Evolutionary conservation across 2,329 filamentous ascomycete species (phyloP).

Genomic region (Cladosporium austrohemisphaericum): DNA sequence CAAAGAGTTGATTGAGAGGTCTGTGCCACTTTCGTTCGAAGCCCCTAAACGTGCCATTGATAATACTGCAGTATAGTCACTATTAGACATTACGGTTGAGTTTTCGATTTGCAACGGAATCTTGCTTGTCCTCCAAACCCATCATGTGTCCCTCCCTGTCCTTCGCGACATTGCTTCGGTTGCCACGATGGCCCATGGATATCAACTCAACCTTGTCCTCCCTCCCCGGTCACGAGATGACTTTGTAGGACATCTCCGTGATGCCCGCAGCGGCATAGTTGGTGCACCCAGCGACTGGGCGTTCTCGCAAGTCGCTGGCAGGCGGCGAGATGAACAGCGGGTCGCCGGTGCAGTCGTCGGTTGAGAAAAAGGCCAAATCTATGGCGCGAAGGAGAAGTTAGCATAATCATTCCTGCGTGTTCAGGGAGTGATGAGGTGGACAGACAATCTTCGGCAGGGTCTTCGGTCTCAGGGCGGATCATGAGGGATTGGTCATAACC

Average conservation of each 20-base stretch:
- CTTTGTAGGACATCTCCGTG: constrained; percentile 4
- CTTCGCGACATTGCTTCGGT: too few relatives aligned
- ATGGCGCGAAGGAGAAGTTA: background rate
- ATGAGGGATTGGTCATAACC: constrained; percentile 9
- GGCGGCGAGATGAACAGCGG: constrained; percentile 6
- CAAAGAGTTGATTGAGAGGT: too few relatives aligned
- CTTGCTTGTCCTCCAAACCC: too few relatives aligned
- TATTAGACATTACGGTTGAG: too few relatives aligned
- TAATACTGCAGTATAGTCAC: too few relatives aligned
- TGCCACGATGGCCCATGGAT: too few relatives aligned
- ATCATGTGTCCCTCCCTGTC: too few relatives aligned
- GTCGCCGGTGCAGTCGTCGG: constrained; percentile 4
- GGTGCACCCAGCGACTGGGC: constrained; percentile 9
- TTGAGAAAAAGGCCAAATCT: constrained; percentile 3
- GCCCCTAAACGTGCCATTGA: too few relatives aligned
- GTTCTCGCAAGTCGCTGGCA: constrained; percentile 2
- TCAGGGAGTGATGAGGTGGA: background rate
- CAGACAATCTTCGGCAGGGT: background rate
- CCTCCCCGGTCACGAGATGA: too few relatives aligned
- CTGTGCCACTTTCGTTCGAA: too few relatives aligned
- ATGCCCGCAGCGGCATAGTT: constrained; percentile 12
- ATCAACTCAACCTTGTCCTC: too few relatives aligned
- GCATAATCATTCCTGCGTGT: background rate
- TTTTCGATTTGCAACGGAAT: too few relatives aligned
- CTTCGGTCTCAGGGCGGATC: background rate